Evolutionary conservation across 352 stramenopile species (phyloP), one percentile per base, ranked within the genome.

Genomic region (Globisporangium solare): DNA sequence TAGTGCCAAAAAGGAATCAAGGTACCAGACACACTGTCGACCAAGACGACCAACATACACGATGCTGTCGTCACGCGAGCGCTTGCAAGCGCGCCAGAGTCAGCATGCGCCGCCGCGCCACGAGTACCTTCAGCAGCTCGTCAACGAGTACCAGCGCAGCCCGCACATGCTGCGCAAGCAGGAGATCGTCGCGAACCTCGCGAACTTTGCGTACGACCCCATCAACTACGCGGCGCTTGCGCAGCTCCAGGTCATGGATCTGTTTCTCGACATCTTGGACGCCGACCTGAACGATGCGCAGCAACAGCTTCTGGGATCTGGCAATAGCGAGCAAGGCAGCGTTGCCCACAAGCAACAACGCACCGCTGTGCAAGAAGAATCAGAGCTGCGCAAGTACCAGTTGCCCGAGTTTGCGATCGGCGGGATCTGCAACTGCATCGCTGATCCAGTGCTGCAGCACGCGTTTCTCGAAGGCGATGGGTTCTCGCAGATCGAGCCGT

Each of bases 171-270:
- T 89, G 37, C 75, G 79, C 24, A 83, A 83, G 51, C 74, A 90
- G 55, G 82, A 92, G 69, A 75, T 91, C 37, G 64, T 89, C 39
- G 84, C 84, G 8, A 83, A 94, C 56, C 58, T 94, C 32, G 82
- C 76, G 60, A 94, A 94, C 41, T 94, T 94, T 42, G 76, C 77
- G 18, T 94, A 94, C 64, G 84, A 92, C 58, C 84, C 84, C 21
- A 90, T 94, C 66, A 94, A 94, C 55, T 94, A 81, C 57, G 67
- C 43, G 8, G 72, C 72, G 17, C 53, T 92, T n/a, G 27, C 52
- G 27, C 64, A 68, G 54, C 71, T 94, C 15, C 70, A 74, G 47
- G 61, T 88, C 56, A 78, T 92, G 59, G 76, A 89, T 43, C 57
- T 94, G 32, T 94, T 92, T 54, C 76, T 92, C 32, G 80, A 91